phyloP scores from a whole-genome alignment of 2,329 filamentous ascomycete genomes.

The Phialophora verrucosa region DNA sequence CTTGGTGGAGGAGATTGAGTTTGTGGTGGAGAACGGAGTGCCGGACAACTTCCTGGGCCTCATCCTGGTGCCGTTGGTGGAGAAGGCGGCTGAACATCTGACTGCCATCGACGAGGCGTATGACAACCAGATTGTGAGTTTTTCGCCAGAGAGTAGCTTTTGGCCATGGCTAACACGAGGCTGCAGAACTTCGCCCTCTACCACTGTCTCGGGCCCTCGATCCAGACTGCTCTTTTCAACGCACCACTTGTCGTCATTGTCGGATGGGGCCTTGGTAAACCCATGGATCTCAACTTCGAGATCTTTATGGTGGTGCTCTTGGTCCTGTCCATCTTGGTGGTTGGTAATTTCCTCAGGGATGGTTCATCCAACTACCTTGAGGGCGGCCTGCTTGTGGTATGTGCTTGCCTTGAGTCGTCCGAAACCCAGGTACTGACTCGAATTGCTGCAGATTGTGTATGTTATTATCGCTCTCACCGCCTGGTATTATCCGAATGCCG shows the following conservation, averaged over 20 bases:
- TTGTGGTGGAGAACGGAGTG: slow-evolving; percentile 60
- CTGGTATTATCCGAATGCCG: slow-evolving; percentile 66
- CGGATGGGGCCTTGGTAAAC: slow-evolving; percentile 74
- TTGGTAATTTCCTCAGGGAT: slow-evolving; percentile 85
- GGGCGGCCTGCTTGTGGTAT: slow-evolving; percentile 75
- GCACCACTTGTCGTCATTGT: slow-evolving; percentile 82
- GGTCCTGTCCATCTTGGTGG: slow-evolving; percentile 81
- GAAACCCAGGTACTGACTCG: slow-evolving; percentile 7
- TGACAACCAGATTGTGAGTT: slow-evolving; percentile 64
- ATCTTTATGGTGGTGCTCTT: slow-evolving; percentile 83
- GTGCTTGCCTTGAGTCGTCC: slow-evolving; percentile 5
- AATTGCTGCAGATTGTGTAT: slow-evolving; percentile 54
- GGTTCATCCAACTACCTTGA: slow-evolving; percentile 91
- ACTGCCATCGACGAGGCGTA: slow-evolving; percentile 85
- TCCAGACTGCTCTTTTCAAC: slow-evolving; percentile 89
- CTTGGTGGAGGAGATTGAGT: slow-evolving; percentile 73
- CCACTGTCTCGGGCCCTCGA: slow-evolving; percentile 83
- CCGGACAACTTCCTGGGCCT: slow-evolving; percentile 69
- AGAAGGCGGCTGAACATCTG: slow-evolving; percentile 85
- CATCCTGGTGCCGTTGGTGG: slow-evolving; percentile 71
- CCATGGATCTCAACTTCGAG: slow-evolving; percentile 82
- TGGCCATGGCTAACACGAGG: slow-evolving; percentile 17
- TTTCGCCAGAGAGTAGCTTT: background rate
- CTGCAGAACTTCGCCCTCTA: slow-evolving; percentile 76
- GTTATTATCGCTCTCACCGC: slow-evolving; percentile 66